A percentile compares a stretch with the other conserved stretches of the same genome.
Conservation (phyloP, 2,329 filamentous ascomycete species). For the Aspergillus costaricaensis region DNA sequence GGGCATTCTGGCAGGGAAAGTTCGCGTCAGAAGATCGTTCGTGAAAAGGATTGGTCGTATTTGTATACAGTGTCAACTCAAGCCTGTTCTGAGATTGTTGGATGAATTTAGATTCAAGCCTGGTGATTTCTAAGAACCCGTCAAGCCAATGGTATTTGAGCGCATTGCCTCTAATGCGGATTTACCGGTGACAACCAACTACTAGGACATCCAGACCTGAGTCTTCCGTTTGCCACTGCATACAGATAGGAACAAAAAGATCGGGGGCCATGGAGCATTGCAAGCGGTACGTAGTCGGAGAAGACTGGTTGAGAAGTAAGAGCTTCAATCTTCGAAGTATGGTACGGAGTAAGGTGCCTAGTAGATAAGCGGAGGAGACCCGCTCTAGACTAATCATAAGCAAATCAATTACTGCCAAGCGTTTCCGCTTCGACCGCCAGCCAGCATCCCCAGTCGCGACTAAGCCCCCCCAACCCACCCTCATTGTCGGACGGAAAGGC, state of each 20-base stretch:
- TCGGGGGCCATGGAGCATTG: too few species aligned
- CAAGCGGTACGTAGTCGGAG: too few species aligned
- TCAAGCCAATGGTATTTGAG: not conserved
- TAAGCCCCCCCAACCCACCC: constrained; percentile 7
- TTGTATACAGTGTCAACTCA: not conserved
- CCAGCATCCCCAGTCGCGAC: constrained; percentile 18
- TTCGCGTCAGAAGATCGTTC: constrained; percentile 49
- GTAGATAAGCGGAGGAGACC: not conserved
- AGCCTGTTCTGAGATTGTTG: not conserved
- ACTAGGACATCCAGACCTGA: too few species aligned
- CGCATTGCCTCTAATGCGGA: not conserved
- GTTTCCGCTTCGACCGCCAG: constrained; percentile 17
- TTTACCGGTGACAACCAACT: too few species aligned
- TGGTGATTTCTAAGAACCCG: not conserved
- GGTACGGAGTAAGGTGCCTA: not conserved
- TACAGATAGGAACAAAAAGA: too few species aligned
- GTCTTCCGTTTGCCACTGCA: too few species aligned
- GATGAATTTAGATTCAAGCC: not conserved
- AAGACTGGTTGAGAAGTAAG: too few species aligned
- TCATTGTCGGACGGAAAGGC: constrained; percentile 3
- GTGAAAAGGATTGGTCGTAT: constrained; percentile 7
- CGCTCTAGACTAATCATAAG: not conserved
- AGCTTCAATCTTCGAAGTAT: too few species aligned
- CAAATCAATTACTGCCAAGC: constrained; percentile 17
- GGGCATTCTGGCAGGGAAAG: constrained; percentile 56